Evolutionary conservation across 257 asterid genomes (phyloP), one percentile per base, ranked within the genome.

Genomic region (Solanum microdontum): DNA sequence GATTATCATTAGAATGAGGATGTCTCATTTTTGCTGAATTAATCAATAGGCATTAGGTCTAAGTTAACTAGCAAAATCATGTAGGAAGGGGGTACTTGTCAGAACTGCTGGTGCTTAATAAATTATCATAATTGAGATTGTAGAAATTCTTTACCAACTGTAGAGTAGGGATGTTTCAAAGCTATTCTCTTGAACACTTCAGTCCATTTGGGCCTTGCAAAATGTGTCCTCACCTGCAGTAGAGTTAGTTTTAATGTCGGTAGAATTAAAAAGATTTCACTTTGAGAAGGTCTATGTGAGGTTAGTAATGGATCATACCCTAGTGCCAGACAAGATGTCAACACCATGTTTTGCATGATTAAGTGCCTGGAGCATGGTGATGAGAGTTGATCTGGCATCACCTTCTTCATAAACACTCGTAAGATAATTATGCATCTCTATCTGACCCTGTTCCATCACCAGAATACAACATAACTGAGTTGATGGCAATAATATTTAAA

Each of bases 301-400:
- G 73, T 39, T 34, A 24, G 26, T 51, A 60, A 62, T 82, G 86
- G 84, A 73, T 83, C 93, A 68, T 95, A 96, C 99, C 90, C 94
- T 90, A 77, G 99, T 96, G 90, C 98, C 99, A 17, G 99, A 96
- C 48, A 96, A 94, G 92, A 96, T 93, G 90, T 96, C 99, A 26
- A 96, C 95, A 76, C 99, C 99, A 87, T 96, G 95, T 88, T 96
- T 96, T 84, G 99, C 98, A 88, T 96, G 99, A 92, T 92, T 95
- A 83, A 96, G 94, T 84, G 99, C 99, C 87, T 96, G 99, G 86
- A 96, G 95, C 98, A 94, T 95, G 83, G 99, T 95, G 92, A 96
- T 94, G 7, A 96, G 98, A 62, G 99, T 93, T 45, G 99, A 96
- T 87, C 99, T 90, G 83, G 98, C 99, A 90, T 96, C 99, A 28